These are phyloP conservation scores for Nakazawaea pomicola DNA, from an alignment of 805 yeast species.

Conservation along the genomic window DNA sequence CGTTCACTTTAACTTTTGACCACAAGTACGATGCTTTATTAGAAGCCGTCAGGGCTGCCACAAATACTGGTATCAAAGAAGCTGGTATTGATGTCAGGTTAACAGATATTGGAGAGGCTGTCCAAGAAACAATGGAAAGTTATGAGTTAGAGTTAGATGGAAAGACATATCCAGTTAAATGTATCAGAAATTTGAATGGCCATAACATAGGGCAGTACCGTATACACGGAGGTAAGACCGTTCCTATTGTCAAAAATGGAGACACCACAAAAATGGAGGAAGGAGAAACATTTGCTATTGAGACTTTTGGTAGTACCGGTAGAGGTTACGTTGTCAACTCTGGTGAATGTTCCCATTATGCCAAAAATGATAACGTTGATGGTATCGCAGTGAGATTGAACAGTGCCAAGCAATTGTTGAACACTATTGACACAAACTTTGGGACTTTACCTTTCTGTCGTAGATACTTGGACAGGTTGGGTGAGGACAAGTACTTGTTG, in stretches of 20 bases:
- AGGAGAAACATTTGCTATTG: conserved; percentile 97
- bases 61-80: conserved; percentile 86
- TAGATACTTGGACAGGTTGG: conserved; percentile 84
- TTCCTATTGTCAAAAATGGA: conserved; percentile 91
- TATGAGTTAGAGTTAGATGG: conserved; percentile 92
- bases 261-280: conserved; percentile 98
- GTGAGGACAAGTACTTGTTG: conserved; percentile 85
- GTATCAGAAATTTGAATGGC: conserved; percentile 90
- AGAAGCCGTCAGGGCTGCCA: conserved; percentile 86
- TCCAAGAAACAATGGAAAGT: conserved; percentile 96
- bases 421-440: conserved; percentile 71
- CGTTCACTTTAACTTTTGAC: conserved; percentile 87
- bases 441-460: conserved; percentile 97
- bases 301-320: conserved; percentile 97
- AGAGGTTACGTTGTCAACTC: conserved; percentile 79
- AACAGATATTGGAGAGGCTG: conserved; percentile 92
- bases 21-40: conserved; percentile 75
- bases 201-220: conserved; percentile 81
- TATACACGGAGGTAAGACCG: conserved; percentile 94
- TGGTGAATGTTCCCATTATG: conserved; percentile 96
- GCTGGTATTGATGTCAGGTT: conserved; percentile 95
- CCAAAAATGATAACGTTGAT: conserved; percentile 50
- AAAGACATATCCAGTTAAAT: conserved; percentile 74
- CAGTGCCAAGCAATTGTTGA: conserved; percentile 65
- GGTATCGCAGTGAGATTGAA: conserved; percentile 51